These are phyloP conservation scores for Pestalotiopsis sp. DNA, from an alignment of 2,329 filamentous ascomycete genomes.

Conservation along the genomic window DNA sequence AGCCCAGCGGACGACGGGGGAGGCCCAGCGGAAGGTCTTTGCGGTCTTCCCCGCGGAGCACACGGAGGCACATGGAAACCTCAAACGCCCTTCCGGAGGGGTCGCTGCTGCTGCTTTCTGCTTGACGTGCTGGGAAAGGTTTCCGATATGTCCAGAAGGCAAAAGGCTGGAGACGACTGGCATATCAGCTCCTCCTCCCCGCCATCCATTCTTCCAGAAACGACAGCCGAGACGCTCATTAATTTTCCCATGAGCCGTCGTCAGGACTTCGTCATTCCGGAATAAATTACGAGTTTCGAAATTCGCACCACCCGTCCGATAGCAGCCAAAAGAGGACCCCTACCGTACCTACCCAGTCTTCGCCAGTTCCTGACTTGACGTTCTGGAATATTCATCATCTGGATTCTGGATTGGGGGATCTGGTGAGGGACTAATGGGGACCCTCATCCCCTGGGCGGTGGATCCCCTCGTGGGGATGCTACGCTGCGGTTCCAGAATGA, in stretches of 20 bases:
- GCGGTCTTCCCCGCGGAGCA: constrained; percentile 5
- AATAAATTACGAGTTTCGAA: constrained; percentile 5
- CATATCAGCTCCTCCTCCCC: too few relatives aligned
- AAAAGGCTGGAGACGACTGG: too few relatives aligned
- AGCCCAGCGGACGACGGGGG: neutral
- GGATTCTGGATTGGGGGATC: neutral
- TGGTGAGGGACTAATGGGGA: neutral
- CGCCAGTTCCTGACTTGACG: neutral
- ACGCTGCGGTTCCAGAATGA: constrained; percentile 1
- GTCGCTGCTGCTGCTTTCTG: too few relatives aligned
- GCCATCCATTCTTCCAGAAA: neutral
- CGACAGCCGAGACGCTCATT: neutral
- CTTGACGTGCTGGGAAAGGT: neutral
- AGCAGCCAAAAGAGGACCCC: neutral
- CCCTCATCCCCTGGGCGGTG: neutral
- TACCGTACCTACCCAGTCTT: neutral
- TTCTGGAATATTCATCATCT: constrained; percentile 1
- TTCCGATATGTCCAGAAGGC: neutral
- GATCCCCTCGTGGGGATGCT: neutral
- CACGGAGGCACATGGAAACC: neutral
- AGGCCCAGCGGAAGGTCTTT: neutral
- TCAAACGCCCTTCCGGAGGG: neutral
- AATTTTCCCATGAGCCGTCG: neutral
- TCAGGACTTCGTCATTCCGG: neutral
- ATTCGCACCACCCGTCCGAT: neutral